Conservation (phyloP, 768 basidiomycete genomes). For the Mycena venus region DNA sequence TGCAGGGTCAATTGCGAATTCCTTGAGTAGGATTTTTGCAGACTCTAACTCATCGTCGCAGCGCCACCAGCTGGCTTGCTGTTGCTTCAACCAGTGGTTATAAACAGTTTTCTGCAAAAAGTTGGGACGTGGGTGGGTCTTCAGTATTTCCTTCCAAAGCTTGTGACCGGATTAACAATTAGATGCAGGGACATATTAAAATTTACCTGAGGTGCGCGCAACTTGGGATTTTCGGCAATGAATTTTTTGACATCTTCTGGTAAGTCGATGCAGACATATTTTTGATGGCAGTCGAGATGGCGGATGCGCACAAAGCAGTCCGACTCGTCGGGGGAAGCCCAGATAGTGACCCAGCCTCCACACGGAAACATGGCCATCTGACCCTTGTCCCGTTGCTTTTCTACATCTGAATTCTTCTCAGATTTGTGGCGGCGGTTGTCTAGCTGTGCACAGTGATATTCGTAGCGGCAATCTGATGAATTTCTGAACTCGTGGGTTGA, state of each 20-base stretch:
- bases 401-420: background rate
- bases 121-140: background rate
- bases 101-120: slow-evolving; percentile 32
- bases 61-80: slow-evolving; percentile 24
- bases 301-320: slow-evolving; percentile 1
- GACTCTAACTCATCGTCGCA: slow-evolving; percentile 35
- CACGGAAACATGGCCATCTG: slow-evolving; percentile 5
- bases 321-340: background rate
- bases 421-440: background rate
- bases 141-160: slow-evolving; percentile 18
- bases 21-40: slow-evolving; percentile 27
- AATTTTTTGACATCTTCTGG: slow-evolving; percentile 7
- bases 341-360: slow-evolving; percentile 10
- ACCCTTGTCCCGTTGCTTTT: slow-evolving; percentile 5
- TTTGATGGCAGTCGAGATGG: slow-evolving; percentile 7
- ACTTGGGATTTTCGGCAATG: background rate
- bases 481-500: too few species aligned
- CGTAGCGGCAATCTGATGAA: too few species aligned
- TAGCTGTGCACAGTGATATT: background rate
- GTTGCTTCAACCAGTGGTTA: slow-evolving; percentile 16
- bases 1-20: background rate
- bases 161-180: background rate
- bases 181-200: too few species aligned
- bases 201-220: slow-evolving; percentile 10
- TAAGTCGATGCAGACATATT: slow-evolving; percentile 5